Evolutionary conservation across 1,284 basidiomycete species (phyloP), one percentile per base, ranked within the genome.

Genomic region (Pterula multifida): DNA sequence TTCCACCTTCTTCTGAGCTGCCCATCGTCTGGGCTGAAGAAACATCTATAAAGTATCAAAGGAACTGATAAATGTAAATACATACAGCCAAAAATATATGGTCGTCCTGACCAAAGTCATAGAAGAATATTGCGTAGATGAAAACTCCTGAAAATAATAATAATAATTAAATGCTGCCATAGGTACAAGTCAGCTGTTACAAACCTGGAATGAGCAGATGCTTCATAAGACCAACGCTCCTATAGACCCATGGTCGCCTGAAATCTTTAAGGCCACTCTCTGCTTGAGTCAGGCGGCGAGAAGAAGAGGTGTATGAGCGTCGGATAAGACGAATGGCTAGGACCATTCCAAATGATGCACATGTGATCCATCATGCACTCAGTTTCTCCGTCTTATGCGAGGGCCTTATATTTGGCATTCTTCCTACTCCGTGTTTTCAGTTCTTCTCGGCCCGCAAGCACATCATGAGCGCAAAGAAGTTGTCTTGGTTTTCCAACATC

Each of bases 91-190:
- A 17, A 42, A 42, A 42, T n/a, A 42, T 17, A 22, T 42, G 39
- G 21, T 42, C 39, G 21, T 42, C 39, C 39, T 42, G n/a, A 22
- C 39, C 39, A 42, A 42, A 42, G 17, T 42, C 39, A 42, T 42
- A 42, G 9, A n/a, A 6, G 17, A 42, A 42, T n/a, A 42, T 42
- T 4, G 39, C 39, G 19, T 42, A 42, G 39, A 42, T 4, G 39
- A 42, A 42, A 42, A 42, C 39, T 6, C 39, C 39, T 42, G 39
- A 22, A 19, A n/a, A 35, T 35, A n/a, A n/a, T n/a, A n/a, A n/a
- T n/a, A 32, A 32, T 32, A 32, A 32, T 6, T 6, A 32, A 32
- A 15, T 6, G n/a, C n/a, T n/a, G 28, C 28, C 28, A 32, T 6
- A 32, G 28, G 28, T 32, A 6, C 28, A 32, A 32, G 28, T 32